Evolutionary conservation across 768 basidiomycete genomes (phyloP).

Genomic region (Lentinula edodes): DNA sequence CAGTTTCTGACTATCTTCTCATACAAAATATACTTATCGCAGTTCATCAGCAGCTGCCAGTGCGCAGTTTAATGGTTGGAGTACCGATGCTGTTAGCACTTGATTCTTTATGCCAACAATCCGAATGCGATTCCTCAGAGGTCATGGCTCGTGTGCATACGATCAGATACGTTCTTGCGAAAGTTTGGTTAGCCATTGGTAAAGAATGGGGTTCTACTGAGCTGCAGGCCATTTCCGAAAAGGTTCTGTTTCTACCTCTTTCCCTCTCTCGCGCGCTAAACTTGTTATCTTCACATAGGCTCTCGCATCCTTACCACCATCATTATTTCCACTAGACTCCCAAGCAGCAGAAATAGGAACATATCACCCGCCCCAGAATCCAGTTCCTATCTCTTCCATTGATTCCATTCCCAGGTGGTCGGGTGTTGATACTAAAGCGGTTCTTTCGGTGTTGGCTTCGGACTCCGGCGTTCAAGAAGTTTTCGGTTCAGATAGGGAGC

Average conservation of each 20-base stretch:
- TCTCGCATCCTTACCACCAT: constrained; percentile 33
- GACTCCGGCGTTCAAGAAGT: constrained; percentile 53
- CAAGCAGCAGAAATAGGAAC: constrained; percentile 29
- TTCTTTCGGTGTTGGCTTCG: constrained; percentile 51
- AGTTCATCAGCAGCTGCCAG: constrained; percentile 68
- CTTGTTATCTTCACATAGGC: constrained; percentile 29
- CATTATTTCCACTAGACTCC: constrained; percentile 30
- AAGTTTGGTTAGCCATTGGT: constrained; percentile 65
- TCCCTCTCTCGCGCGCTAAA: constrained; percentile 2
- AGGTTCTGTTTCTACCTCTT: constrained; percentile 32
- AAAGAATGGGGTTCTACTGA: constrained; percentile 62
- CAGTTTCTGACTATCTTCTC: constrained; percentile 68
- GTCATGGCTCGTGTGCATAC: constrained; percentile 39
- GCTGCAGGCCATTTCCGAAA: constrained; percentile 47
- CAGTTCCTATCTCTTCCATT: constrained; percentile 33
- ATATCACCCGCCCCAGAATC: constrained; percentile 39
- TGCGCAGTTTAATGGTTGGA: constrained; percentile 69
- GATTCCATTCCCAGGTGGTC: constrained; percentile 25
- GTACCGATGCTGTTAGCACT: constrained; percentile 85
- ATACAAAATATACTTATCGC: constrained; percentile 62
- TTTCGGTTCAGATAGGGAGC: constrained; percentile 55
- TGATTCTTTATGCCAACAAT: constrained; percentile 43
- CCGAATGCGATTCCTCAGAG: constrained; percentile 33
- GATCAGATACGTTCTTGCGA: constrained; percentile 58
- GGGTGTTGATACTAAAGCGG: constrained; percentile 47